phyloP scores from a whole-genome alignment of 768 basidiomycete species.

The Fistulinella prunicolor region DNA sequence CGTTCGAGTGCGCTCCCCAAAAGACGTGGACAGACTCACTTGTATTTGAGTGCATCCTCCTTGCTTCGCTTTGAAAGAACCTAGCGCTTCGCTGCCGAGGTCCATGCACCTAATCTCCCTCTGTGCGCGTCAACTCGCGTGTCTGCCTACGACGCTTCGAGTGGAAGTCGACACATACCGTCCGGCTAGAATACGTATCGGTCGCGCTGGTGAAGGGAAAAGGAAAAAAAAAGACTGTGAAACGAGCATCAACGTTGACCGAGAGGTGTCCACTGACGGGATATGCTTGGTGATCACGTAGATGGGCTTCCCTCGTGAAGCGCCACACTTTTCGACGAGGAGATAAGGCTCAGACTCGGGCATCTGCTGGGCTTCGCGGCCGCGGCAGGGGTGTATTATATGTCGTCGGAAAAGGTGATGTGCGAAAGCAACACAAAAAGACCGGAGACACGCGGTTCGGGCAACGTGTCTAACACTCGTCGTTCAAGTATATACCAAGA shows the following conservation, averaged over 20 bases:
- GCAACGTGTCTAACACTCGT: slow-evolving; percentile 26
- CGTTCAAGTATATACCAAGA: slow-evolving; percentile 31
- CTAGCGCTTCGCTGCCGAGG: slow-evolving; percentile 38
- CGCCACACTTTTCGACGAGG: slow-evolving; percentile 41
- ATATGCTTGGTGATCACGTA: slow-evolving; percentile 42
- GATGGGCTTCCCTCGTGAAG: slow-evolving; percentile 40
- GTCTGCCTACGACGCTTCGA: no score
- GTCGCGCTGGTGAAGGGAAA: slow-evolving; percentile 26
- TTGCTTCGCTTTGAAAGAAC: slow-evolving; percentile 39
- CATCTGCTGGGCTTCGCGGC: slow-evolving; percentile 19
- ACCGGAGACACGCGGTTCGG: slow-evolving; percentile 20
- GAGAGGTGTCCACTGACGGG: slow-evolving; percentile 36
- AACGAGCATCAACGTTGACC: slow-evolving; percentile 10
- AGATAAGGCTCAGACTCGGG: slow-evolving; percentile 34
- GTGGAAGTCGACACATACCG: slow-evolving; percentile 22
- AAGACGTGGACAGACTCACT: slow-evolving; percentile 21
- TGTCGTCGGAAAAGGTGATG: slow-evolving; percentile 9
- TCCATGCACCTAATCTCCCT: slow-evolving; percentile 46
- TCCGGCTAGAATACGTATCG: slow-evolving; percentile 31
- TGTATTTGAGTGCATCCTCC: slow-evolving; percentile 43
- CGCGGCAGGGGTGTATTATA: slow-evolving; percentile 7
- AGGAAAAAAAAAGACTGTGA: slow-evolving; percentile 13
- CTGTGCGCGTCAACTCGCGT: slow-evolving; percentile 22
- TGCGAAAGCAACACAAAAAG: no score
- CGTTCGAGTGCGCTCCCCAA: not conserved